These are phyloP conservation scores for Geotrichum ghanense DNA, from an alignment of 805 yeast genomes.

Conservation along the genomic window DNA sequence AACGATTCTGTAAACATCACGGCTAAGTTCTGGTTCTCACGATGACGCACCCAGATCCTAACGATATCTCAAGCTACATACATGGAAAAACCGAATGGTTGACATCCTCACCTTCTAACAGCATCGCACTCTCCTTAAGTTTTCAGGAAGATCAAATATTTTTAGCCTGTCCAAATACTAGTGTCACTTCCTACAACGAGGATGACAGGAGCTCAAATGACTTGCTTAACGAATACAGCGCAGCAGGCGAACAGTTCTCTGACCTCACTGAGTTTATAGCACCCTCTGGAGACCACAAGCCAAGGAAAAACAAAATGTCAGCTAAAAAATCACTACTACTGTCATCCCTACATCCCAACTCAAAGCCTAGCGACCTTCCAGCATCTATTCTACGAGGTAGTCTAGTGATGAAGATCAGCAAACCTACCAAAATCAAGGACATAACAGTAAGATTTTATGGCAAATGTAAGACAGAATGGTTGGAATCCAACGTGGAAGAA, in stretches of 20 bases:
- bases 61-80: background rate
- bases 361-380: constrained; percentile 7
- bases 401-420: constrained; percentile 54
- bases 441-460: constrained; percentile 60
- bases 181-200: background rate
- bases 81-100: background rate
- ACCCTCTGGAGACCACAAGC: background rate
- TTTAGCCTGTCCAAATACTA: background rate
- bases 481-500: constrained; percentile 42
- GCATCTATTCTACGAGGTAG: constrained; percentile 65
- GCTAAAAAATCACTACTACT: background rate
- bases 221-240: no score
- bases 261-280: no score
- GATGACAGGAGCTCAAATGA: background rate
- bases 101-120: background rate
- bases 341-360: background rate
- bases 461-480: constrained; percentile 74
- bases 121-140: background rate
- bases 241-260: no score
- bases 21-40: no score
- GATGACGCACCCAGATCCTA: background rate
- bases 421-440: constrained; percentile 59
- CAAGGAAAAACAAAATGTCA: background rate
- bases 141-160: background rate
- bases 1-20: no score